These are phyloP conservation scores for Musa acuminata DNA, from an alignment of 176 grass and related monocot species.

Conservation along the genomic window DNA sequence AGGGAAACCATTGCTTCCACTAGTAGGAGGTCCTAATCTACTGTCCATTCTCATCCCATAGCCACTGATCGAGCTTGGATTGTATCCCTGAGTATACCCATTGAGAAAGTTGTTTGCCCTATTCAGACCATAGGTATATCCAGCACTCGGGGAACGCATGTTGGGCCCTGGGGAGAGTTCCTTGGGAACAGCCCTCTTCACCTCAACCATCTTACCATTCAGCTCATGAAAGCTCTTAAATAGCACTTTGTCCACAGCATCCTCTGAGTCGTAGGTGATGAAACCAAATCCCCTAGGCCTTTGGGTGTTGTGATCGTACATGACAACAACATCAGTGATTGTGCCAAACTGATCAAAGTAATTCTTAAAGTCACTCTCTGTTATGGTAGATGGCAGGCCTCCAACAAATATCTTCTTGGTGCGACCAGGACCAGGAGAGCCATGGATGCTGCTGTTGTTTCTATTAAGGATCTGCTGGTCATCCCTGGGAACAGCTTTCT, in stretches of 20 bases:
- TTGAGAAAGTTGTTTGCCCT: slow-evolving; percentile 71
- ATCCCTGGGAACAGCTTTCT: slow-evolving; percentile 86
- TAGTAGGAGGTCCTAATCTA: slow-evolving; percentile 45
- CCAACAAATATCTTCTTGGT: slow-evolving; percentile 95
- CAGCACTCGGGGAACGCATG: slow-evolving; percentile 47
- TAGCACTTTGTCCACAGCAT: slow-evolving; percentile 65
- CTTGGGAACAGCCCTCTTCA: slow-evolving; percentile 81
- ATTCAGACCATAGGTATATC: slow-evolving; percentile 46
- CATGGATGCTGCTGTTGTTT: slow-evolving; percentile 42
- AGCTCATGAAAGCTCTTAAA: slow-evolving; percentile 84
- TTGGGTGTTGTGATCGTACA: slow-evolving; percentile 93
- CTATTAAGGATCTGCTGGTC: slow-evolving; percentile 49
- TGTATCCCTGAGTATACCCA: slow-evolving; percentile 70
- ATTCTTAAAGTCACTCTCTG: slow-evolving; percentile 62
- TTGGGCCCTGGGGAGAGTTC: slow-evolving; percentile 63
- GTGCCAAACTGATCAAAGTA: slow-evolving; percentile 81
- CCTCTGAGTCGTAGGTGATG: slow-evolving; percentile 76
- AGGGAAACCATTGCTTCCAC: slow-evolving; percentile 50
- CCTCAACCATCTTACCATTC: slow-evolving; percentile 84
- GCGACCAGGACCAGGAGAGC: slow-evolving; percentile 50
- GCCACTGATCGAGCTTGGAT: slow-evolving; percentile 50
- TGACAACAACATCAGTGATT: slow-evolving; percentile 73
- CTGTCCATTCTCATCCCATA: slow-evolving; percentile 82
- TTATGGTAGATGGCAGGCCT: slow-evolving; percentile 70
- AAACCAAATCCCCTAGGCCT: slow-evolving; percentile 90